Base-by-base conservation (phyloP, 345 rosid genomes). In the Murraya paniculata region DNA sequence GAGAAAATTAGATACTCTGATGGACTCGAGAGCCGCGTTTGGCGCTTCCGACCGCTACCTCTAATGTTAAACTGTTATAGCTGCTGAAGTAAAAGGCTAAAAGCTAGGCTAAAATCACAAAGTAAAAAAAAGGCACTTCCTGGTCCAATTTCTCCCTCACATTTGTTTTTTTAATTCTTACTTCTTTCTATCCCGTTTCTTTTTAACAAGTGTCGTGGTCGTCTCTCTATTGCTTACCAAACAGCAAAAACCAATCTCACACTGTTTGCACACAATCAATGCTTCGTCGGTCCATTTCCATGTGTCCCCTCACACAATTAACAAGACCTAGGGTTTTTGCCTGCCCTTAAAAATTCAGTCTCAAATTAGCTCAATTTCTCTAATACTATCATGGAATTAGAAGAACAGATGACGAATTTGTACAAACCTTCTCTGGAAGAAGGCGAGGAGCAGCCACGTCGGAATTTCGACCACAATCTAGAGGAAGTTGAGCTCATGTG, bases 251-350 rank as follows among this genome's bases (percentile, higher is more conserved):
- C 57, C 19, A 75, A 59, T n/a, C 60, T 69, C 38, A 30, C 64
- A 39, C 64, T n/a, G 33, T 35, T 36, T 36, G 18, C 60, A 55
- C 69, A 70, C 78, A 64, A 77, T 68, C 82, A 78, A 70, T 82
- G 89, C 68, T 76, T 76, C 79, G 82, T 88, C 86, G 84, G 84
- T 84, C 85, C 78, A 84, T 86, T 74, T 75, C 65, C 85, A 65
- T 80, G 67, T 59, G 62, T 45, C 82, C 84, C 72, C 86, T 78
- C 74, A 75, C 79, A 72, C 75, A 48, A 75, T 71, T 72, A 45
- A 74, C 78, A 76, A 75, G 75, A 78, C 68, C 80, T 91, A 91
- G 95, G 95, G 92, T 88, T 91, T 88, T 82, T 65, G 69, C 11
- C 22, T 65, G 48, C 25, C 21, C 25, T 19, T 2, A 21, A 65